Evolutionary conservation across 805 yeast genomes (phyloP).

Genomic region (Sugiyamaella floridensis): DNA sequence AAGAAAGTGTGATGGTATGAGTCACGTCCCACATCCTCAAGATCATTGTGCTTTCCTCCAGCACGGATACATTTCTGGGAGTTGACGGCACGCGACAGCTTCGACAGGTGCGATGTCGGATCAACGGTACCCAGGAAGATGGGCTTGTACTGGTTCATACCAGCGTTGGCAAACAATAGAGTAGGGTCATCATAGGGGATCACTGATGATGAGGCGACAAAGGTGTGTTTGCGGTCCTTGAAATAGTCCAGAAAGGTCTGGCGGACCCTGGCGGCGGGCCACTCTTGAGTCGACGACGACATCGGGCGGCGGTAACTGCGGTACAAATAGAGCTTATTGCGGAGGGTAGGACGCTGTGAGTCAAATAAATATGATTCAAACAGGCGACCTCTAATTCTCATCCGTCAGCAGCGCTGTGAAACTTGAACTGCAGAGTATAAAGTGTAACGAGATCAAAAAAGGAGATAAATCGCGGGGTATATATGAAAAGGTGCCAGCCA

Average conservation of each 20-base stretch:
- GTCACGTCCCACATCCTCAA: conserved; percentile 97
- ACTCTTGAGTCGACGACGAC: conserved; percentile 2
- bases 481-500: neutral
- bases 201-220: conserved; percentile 88
- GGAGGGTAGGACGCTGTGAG: neutral
- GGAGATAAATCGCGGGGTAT: neutral
- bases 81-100: conserved; percentile 82
- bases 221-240: conserved; percentile 60
- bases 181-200: conserved; percentile 98
- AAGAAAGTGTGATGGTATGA: conserved; percentile 98
- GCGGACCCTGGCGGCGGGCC: conserved; percentile 47
- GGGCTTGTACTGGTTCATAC: conserved; percentile 99
- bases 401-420: neutral
- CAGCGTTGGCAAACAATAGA: conserved; percentile 93
- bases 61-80: conserved; percentile 99
- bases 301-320: conserved; percentile 1
- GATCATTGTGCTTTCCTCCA: conserved; percentile 95
- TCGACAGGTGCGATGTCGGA: conserved; percentile 81
- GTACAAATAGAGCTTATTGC: neutral
- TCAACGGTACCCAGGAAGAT: conserved; percentile 96
- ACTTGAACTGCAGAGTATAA: neutral
- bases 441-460: neutral
- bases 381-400: neutral
- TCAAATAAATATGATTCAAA: neutral
- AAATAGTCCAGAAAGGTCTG: conserved; percentile 80